Evolutionary conservation across 305 asterid species (phyloP).

Genomic region (Petunia hybrid): DNA sequence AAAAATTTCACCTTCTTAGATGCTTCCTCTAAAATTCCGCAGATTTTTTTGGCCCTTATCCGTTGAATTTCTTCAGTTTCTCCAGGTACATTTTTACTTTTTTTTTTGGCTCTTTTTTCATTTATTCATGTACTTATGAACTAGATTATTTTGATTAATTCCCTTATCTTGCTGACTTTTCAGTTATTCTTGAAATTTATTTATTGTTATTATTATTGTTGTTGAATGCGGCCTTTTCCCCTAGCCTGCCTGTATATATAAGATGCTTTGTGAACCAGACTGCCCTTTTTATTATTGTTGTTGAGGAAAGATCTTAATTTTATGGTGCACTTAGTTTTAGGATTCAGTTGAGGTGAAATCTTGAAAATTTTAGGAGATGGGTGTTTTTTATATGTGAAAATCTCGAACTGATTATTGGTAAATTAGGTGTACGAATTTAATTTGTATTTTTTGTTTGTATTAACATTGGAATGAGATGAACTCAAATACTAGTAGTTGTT

Average conservation of each 20-base stretch:
- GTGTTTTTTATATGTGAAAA: no score
- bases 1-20: conserved; percentile 2
- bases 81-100: conserved; percentile 45
- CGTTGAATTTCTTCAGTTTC: conserved; percentile 27
- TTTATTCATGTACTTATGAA: background rate
- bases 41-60: conserved; percentile 37
- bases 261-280: no score
- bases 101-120: background rate
- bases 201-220: no score
- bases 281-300: no score
- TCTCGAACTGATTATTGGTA: no score
- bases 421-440: no score
- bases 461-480: background rate
- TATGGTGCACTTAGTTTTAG: no score
- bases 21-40: conserved; percentile 57
- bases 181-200: background rate
- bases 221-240: no score
- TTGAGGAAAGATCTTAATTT: background rate
- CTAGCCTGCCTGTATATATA: no score
- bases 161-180: conserved; percentile 40
- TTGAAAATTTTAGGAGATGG: no score
- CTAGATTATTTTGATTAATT: conserved; percentile 16
- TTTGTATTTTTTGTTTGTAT: no score
- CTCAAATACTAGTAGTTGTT: background rate
- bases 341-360: no score